A percentile compares a stretch with the other conserved stretches of the same genome.
phyloP scores from a whole-genome alignment of 2,329 filamentous ascomycete genomes.

The Paraconiothyrium brasiliense region DNA sequence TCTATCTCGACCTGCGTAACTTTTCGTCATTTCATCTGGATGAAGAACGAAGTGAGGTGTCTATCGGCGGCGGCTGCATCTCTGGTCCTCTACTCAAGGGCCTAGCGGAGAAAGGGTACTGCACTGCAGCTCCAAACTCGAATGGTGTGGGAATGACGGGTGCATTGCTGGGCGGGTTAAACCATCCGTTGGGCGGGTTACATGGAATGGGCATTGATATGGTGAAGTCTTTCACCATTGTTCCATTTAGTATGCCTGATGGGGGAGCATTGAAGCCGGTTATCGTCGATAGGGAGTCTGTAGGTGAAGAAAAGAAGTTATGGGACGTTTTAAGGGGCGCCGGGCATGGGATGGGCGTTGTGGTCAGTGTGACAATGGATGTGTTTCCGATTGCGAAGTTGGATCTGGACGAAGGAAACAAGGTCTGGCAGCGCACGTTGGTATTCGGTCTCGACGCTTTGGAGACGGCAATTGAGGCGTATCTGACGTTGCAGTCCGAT shows the following conservation, averaged over 20 bases:
- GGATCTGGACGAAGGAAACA: slow-evolving; percentile 32
- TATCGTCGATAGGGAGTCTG: slow-evolving; percentile 27
- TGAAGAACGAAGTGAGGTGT: slow-evolving; percentile 32
- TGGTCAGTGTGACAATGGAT: slow-evolving; percentile 40
- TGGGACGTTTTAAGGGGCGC: slow-evolving; percentile 48
- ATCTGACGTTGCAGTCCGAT: slow-evolving; percentile 28
- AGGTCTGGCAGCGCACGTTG: slow-evolving; percentile 45
- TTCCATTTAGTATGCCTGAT: slow-evolving; percentile 24
- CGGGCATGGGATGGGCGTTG: slow-evolving; percentile 48
- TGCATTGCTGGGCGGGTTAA: slow-evolving; percentile 25
- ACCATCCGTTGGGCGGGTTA: slow-evolving; percentile 35
- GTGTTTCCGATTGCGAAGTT: slow-evolving; percentile 35
- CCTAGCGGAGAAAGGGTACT: slow-evolving; percentile 38
- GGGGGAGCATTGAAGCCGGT: slow-evolving; percentile 7
- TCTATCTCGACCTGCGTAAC: slow-evolving; percentile 48
- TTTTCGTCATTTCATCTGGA: slow-evolving; percentile 44
- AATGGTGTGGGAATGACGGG: slow-evolving; percentile 31
- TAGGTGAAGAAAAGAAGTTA: slow-evolving; percentile 33
- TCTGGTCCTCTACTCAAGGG: slow-evolving; percentile 37
- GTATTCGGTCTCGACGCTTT: slow-evolving; percentile 40
- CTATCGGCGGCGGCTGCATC: slow-evolving; percentile 41
- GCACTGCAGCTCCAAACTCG: slow-evolving; percentile 32
- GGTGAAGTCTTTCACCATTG: slow-evolving; percentile 37
- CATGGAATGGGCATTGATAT: slow-evolving; percentile 49
- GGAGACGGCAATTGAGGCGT: slow-evolving; percentile 27